Percentiles rank a stretch among this genome's conserved stretches.
Evolutionary conservation across 345 rosid species (phyloP).

Genomic region (Aegle marmelos): DNA sequence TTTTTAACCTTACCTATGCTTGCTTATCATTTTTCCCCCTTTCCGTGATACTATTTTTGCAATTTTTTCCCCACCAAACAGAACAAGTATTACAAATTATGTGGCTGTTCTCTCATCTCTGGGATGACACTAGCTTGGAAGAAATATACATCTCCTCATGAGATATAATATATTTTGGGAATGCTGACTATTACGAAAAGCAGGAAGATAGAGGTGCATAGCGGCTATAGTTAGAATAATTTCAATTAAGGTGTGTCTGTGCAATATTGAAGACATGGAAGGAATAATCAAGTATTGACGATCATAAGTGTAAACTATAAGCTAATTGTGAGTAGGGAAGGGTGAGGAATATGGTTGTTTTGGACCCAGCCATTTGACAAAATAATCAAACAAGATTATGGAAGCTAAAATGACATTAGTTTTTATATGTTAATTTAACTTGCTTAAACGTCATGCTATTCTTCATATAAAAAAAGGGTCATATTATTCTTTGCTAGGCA

Average conservation of each 20-base stretch:
- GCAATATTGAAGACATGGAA: neutral
- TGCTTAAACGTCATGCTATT: neutral
- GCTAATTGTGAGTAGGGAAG: neutral
- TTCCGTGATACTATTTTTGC: neutral
- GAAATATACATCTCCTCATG: neutral
- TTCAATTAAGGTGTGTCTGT: neutral
- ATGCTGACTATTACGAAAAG: neutral
- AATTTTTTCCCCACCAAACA: neutral
- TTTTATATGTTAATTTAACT: neutral
- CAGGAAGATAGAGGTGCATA: neutral
- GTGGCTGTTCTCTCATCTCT: too few relatives aligned
- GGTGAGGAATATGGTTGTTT: neutral
- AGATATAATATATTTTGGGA: neutral
- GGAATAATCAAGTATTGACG: neutral
- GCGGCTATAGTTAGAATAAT: neutral
- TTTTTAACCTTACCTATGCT: neutral
- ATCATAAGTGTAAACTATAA: neutral
- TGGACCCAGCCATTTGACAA: neutral
- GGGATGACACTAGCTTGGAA: too few relatives aligned
- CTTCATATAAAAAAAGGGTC: too few relatives aligned
- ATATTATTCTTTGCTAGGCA: neutral
- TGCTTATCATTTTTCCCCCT: neutral
- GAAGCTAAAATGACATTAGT: neutral
- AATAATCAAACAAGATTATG: neutral
- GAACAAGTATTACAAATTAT: too few relatives aligned